These are phyloP conservation scores for Phanerochaete sordida DNA, from an alignment of 768 basidiomycete species.

Conservation along the genomic window DNA sequence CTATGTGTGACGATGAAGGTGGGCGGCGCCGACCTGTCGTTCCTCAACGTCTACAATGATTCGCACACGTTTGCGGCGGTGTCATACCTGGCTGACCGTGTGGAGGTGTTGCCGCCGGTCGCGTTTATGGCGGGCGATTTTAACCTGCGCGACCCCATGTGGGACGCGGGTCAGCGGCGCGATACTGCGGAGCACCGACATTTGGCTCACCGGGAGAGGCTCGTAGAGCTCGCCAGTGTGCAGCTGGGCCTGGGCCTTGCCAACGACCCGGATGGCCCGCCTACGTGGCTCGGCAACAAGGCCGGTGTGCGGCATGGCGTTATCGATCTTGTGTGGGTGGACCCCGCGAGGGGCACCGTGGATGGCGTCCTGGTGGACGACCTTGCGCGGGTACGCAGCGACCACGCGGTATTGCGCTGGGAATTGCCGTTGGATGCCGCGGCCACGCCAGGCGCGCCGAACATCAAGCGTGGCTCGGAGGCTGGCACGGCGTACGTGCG, in stretches of 20 bases:
- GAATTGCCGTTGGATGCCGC: not conserved
- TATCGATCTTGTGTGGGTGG: conserved; percentile 6
- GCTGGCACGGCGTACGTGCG: not conserved
- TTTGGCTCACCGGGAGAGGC: not conserved
- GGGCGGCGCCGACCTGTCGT: not conserved
- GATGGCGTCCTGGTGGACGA: not conserved
- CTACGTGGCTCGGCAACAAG: conserved; percentile 5
- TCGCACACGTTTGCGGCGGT: not conserved
- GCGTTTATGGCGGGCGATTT: conserved; percentile 11
- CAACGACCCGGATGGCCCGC: conserved; percentile 4
- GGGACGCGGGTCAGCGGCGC: conserved; percentile 1
- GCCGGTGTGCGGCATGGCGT: not conserved
- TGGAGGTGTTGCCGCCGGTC: not conserved
- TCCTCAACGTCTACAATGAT: conserved; percentile 12
- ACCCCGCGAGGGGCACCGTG: not conserved
- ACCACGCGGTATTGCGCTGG: conserved; percentile 4
- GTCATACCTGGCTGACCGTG: not conserved
- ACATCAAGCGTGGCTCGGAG: not conserved
- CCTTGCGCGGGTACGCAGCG: not conserved
- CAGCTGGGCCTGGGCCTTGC: not conserved
- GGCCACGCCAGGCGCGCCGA: not conserved
- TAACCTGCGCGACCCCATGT: conserved; percentile 10
- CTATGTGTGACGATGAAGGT: not conserved
- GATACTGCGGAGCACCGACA: not conserved
- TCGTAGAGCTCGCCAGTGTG: not conserved